Percentiles rank a stretch among this genome's conserved stretches.
These are phyloP conservation scores for Arthromyces matolae DNA, from an alignment of 768 basidiomycete species.

Conservation along the genomic window DNA sequence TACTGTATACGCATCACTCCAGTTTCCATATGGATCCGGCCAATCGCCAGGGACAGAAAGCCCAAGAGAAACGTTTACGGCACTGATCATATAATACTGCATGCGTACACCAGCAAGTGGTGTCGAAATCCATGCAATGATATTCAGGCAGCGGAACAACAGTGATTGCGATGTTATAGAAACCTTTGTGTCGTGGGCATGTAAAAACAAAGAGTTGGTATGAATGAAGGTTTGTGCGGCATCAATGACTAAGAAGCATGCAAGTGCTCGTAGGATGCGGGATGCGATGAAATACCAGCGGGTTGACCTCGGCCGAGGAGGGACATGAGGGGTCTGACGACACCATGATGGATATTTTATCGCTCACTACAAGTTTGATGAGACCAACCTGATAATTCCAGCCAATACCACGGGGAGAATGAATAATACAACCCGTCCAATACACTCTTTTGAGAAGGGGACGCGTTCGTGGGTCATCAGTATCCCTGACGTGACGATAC, in stretches of 20 bases:
- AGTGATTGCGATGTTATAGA: constrained; percentile 16
- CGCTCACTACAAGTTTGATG: no score
- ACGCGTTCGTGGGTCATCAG: constrained; percentile 1
- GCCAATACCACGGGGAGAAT: constrained; percentile 16
- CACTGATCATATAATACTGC: constrained; percentile 9
- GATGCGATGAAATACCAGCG: constrained; percentile 8
- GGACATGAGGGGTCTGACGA: background rate
- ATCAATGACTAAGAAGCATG: constrained; percentile 13
- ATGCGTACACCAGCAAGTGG: constrained; percentile 4
- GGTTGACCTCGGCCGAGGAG: background rate
- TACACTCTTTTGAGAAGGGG: constrained; percentile 13
- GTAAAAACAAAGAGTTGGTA: constrained; percentile 12
- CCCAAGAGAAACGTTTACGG: constrained; percentile 7
- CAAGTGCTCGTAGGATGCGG: constrained; percentile 9
- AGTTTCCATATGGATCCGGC: constrained; percentile 25
- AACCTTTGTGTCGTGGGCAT: background rate
- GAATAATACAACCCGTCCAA: constrained; percentile 15
- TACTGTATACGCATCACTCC: constrained; percentile 25
- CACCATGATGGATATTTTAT: no score
- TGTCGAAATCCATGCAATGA: constrained; percentile 1
- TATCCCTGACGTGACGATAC: constrained; percentile 16
- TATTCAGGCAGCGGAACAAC: constrained; percentile 1
- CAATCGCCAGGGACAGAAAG: constrained; percentile 21
- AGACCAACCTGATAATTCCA: constrained; percentile 18
- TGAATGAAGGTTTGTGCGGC: constrained; percentile 17